Evolutionary conservation across 2,329 filamentous ascomycete genomes (phyloP).

Genomic region (Ploettnerulaceae sp.): DNA sequence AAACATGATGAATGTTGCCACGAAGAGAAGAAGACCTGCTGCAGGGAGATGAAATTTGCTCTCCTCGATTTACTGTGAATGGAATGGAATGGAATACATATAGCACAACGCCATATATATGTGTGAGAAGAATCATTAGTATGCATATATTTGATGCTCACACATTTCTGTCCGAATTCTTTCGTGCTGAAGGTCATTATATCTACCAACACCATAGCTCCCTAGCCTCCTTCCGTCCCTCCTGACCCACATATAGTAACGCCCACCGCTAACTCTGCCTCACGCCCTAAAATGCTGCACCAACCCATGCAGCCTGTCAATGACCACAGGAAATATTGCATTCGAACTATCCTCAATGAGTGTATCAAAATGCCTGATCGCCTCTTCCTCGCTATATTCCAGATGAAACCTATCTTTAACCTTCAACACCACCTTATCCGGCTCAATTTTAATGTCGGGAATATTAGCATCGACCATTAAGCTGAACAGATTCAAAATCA

Average conservation of each 20-base stretch:
- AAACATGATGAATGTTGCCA: too few relatives aligned
- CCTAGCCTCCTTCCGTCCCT: neutral
- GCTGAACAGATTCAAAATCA: slow-evolving; percentile 92
- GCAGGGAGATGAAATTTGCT: too few relatives aligned
- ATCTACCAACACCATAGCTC: too few relatives aligned
- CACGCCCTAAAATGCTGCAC: slow-evolving; percentile 85
- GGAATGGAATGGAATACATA: too few relatives aligned
- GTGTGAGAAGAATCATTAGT: too few relatives aligned
- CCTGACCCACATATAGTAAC: neutral
- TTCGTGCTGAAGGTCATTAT: too few relatives aligned
- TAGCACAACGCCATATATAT: too few relatives aligned
- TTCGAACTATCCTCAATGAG: slow-evolving; percentile 88
- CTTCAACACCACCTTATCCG: slow-evolving; percentile 90
- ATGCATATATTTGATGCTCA: too few relatives aligned
- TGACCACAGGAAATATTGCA: slow-evolving; percentile 86
- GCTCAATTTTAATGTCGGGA: slow-evolving; percentile 86
- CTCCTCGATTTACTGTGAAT: too few relatives aligned
- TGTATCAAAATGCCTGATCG: slow-evolving; percentile 78
- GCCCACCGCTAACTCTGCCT: slow-evolving; percentile 1
- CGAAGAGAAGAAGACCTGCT: too few relatives aligned
- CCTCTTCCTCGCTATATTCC: slow-evolving; percentile 87
- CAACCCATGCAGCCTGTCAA: slow-evolving; percentile 90
- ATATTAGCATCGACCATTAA: slow-evolving; percentile 98
- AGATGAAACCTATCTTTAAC: slow-evolving; percentile 92
- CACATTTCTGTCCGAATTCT: too few relatives aligned